phyloP scores from a whole-genome alignment of 139 green algal genomes.

The Zygnema circumcarinatum region DNA sequence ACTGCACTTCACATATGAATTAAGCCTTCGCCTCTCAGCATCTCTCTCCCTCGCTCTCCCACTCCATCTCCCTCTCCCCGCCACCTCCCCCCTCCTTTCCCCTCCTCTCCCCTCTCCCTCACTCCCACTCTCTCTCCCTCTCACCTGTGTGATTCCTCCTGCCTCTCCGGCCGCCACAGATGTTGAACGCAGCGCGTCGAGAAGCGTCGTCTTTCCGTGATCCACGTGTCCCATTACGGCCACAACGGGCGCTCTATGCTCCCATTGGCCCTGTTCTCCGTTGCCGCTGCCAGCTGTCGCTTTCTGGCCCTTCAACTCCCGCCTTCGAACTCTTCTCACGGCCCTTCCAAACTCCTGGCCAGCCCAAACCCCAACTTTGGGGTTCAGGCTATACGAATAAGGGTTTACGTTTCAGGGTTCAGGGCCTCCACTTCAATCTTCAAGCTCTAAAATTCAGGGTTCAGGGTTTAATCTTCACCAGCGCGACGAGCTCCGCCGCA shows the following conservation, averaged over 20 bases:
- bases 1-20: too few relatives aligned
- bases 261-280: slow-evolving; percentile 18
- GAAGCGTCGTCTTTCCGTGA: slow-evolving; percentile 81
- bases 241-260: slow-evolving; percentile 81
- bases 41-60: too few relatives aligned
- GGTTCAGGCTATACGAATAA: background rate
- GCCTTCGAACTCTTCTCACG: slow-evolving; percentile 17
- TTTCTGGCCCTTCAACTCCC: background rate
- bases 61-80: too few relatives aligned
- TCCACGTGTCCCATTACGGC: slow-evolving; percentile 99
- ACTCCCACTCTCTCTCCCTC: too few relatives aligned
- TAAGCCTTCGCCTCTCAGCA: too few relatives aligned
- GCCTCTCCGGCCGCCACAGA: slow-evolving; percentile 89
- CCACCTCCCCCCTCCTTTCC: too few relatives aligned
- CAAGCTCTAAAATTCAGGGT: slow-evolving; percentile 47
- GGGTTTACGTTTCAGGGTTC: background rate
- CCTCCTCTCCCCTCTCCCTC: slow-evolving; percentile 83
- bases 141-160: slow-evolving; percentile 96
- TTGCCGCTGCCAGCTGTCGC: background rate
- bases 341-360: slow-evolving; percentile 26
- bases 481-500: slow-evolving; percentile 47
- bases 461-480: slow-evolving; percentile 3
- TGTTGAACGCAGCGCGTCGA: slow-evolving; percentile 67
- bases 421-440: slow-evolving; percentile 57
- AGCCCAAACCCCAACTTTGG: background rate